phyloP scores from a whole-genome alignment of 257 asterid genomes.

The Solanum virginianum region DNA sequence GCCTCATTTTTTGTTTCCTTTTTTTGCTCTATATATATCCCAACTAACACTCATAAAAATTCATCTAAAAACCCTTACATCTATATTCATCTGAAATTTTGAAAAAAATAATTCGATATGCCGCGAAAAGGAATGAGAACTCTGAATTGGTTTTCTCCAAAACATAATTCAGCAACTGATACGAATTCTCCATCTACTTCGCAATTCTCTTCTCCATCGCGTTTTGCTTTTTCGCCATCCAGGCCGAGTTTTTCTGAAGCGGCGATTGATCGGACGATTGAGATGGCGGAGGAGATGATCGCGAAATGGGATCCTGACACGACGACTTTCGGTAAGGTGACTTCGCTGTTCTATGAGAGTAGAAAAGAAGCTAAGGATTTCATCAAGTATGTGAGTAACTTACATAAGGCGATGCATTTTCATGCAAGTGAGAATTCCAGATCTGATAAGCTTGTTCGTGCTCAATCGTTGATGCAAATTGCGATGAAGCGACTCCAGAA shows the following conservation, averaged over 20 bases:
- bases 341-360: conserved; percentile 65
- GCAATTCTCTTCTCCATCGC: conserved; percentile 19
- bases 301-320: conserved; percentile 56
- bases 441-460: conserved; percentile 46
- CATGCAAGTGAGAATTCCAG: conserved; percentile 29
- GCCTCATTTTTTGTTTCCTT: too few relatives aligned
- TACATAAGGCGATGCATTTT: conserved; percentile 67
- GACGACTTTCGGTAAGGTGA: conserved; percentile 39
- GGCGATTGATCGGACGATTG: conserved; percentile 57
- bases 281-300: conserved; percentile 43
- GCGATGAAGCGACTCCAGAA: conserved; percentile 79
- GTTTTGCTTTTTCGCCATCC: conserved; percentile 30
- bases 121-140: conserved; percentile 62
- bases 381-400: conserved; percentile 34
- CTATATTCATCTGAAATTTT: not conserved
- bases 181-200: not conserved
- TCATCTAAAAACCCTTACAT: not conserved
- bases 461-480: conserved; percentile 59
- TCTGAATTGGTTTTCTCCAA: conserved; percentile 25
- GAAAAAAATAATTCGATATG: conserved; percentile 9
- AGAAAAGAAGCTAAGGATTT: conserved; percentile 52
- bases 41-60: not conserved
- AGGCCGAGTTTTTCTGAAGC: conserved; percentile 51
- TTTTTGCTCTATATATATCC: not conserved
- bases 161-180: not conserved